Conservation (phyloP, 768 basidiomycete genomes). For the Gelatoporia subvermispora region DNA sequence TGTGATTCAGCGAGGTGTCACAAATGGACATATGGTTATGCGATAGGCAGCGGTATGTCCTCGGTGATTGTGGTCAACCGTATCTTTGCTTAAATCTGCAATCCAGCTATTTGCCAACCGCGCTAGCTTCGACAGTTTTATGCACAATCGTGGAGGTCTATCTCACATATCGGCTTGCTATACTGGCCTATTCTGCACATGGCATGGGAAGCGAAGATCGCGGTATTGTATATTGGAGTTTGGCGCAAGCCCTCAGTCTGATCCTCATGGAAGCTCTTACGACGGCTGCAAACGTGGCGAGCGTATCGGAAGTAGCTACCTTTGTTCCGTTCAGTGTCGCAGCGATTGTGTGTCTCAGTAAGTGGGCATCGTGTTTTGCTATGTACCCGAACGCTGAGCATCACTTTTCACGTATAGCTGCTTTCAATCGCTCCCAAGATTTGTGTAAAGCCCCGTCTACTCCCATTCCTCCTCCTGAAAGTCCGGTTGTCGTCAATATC, state of each 20-base stretch:
- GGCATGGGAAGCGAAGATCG: no score
- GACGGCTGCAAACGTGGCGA: constrained; percentile 30
- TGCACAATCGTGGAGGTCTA: constrained; percentile 37
- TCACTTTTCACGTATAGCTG: constrained; percentile 5
- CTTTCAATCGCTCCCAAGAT: constrained; percentile 10
- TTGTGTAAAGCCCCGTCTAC: no score
- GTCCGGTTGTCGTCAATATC: no score
- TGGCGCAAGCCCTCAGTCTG: constrained; percentile 34
- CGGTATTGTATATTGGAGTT: background rate
- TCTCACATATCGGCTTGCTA: constrained; percentile 27
- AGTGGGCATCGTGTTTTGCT: constrained; percentile 5
- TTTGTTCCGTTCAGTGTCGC: constrained; percentile 40
- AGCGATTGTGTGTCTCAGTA: constrained; percentile 37
- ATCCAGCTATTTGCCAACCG: constrained; percentile 35
- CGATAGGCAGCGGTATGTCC: constrained; percentile 25
- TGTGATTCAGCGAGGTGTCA: constrained; percentile 15
- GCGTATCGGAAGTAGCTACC: constrained; percentile 33
- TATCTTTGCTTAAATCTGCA: background rate
- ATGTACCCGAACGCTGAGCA: background rate
- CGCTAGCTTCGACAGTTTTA: constrained; percentile 31
- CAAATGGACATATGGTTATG: constrained; percentile 25
- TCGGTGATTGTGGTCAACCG: background rate
- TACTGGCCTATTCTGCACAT: constrained; percentile 10
- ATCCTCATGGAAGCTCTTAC: constrained; percentile 39
- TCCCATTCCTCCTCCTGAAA: background rate